These are phyloP conservation scores for Thinopyrum elongatum DNA, from an alignment of 176 grass and related monocot species.

Conservation along the genomic window DNA sequence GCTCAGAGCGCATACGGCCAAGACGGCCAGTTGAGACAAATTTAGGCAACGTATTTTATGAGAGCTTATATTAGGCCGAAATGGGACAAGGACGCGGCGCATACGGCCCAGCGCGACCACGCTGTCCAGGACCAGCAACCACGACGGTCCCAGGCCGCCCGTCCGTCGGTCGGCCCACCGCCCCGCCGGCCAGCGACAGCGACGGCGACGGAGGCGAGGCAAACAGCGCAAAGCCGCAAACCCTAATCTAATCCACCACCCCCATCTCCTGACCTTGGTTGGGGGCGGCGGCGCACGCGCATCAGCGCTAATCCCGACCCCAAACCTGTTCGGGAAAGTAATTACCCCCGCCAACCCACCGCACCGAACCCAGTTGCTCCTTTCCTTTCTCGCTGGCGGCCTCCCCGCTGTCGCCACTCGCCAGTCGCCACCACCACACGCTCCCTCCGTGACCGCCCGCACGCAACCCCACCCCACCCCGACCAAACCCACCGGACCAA, in stretches of 20 bases:
- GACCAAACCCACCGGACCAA: too few species aligned
- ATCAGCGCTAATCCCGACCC: too few species aligned
- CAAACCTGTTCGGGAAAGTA: neutral
- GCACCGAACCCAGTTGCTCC: neutral
- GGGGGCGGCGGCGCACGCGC: too few species aligned
- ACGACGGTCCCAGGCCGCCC: too few species aligned
- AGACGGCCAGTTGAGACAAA: too few species aligned
- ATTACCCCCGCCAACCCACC: neutral
- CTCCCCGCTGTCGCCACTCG: too few species aligned
- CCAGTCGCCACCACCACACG: neutral
- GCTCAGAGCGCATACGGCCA: too few species aligned
- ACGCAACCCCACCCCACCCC: neutral
- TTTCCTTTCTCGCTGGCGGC: neutral
- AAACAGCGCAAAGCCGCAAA: neutral
- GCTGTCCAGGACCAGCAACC: too few species aligned
- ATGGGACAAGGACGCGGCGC: neutral
- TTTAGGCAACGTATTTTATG: neutral
- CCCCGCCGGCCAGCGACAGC: neutral
- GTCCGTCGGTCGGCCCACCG: neutral
- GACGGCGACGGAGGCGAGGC: neutral
- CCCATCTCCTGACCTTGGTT: too few species aligned
- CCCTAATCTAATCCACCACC: neutral
- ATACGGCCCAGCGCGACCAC: neutral
- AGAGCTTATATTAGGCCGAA: neutral
- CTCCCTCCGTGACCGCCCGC: neutral